Conservation (phyloP, 225 moss, liverwort and hornwort genomes). For the Bryum argenteum region DNA sequence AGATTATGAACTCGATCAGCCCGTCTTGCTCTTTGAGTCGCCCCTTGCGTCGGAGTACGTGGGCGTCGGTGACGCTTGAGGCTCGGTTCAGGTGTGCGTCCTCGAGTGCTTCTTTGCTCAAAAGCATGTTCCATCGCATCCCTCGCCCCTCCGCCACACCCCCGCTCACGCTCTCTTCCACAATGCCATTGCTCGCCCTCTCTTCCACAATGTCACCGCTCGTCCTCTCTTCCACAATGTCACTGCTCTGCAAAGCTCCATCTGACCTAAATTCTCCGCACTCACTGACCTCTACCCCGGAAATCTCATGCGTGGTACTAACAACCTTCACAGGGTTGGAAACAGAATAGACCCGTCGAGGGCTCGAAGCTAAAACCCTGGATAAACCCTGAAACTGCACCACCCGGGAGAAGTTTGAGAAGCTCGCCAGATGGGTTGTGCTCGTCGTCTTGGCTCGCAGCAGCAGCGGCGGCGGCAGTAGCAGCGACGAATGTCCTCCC, state of each 20-base stretch:
- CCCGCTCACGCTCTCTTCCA: not conserved
- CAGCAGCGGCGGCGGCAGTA: not conserved
- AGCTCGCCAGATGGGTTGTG: not conserved
- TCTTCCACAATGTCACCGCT: not conserved
- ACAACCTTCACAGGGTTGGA: constrained; percentile 9
- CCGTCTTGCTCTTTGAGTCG: constrained; percentile 96
- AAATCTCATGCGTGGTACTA: constrained; percentile 23
- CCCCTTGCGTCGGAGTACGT: constrained; percentile 87
- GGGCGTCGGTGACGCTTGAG: constrained; percentile 86
- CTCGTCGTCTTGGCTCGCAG: too few relatives aligned
- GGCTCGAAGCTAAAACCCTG: constrained; percentile 18
- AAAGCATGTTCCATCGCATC: constrained; percentile 92
- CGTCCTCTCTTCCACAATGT: constrained; percentile 2
- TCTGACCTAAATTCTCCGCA: constrained; percentile 16
- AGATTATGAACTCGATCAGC: constrained; percentile 88
- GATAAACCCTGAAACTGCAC: constrained; percentile 16
- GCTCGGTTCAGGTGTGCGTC: constrained; percentile 88
- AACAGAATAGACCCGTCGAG: not conserved
- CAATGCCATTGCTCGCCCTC: not conserved
- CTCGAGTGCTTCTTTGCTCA: constrained; percentile 81
- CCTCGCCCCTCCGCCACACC: constrained; percentile 1
- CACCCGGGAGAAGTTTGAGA: not conserved
- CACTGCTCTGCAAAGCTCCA: not conserved
- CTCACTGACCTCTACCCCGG: constrained; percentile 26
- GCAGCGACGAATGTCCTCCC: too few relatives aligned